Evolutionary conservation across 2,329 filamentous ascomycete genomes (phyloP).

Genomic region (Penicillium sp.): DNA sequence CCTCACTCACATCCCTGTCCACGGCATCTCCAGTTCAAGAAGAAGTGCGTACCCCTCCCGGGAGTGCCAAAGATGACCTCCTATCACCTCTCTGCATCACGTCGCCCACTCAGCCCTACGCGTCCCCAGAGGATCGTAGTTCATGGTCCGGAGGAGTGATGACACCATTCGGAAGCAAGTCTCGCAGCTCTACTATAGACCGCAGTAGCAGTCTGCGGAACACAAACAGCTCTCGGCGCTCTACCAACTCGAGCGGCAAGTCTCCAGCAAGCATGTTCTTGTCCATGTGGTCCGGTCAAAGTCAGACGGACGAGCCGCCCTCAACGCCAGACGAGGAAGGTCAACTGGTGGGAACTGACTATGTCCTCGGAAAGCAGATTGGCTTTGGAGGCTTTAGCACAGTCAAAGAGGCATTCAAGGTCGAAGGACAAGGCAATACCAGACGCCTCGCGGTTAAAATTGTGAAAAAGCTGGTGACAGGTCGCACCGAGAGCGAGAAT

Average conservation of each 20-base stretch:
- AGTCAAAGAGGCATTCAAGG: constrained; percentile 66
- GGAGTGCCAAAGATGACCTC: constrained; percentile 34
- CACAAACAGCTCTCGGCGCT: constrained; percentile 46
- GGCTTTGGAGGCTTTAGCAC: constrained; percentile 66
- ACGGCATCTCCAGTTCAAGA: constrained; percentile 43
- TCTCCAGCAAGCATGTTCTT: constrained; percentile 61
- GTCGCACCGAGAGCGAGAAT: constrained; percentile 60
- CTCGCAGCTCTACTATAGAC: constrained; percentile 35
- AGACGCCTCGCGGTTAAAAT: constrained; percentile 63
- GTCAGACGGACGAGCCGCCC: constrained; percentile 34
- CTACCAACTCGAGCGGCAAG: constrained; percentile 52
- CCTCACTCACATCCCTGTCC: constrained; percentile 46
- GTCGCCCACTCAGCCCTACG: constrained; percentile 37
- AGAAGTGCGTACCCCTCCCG: constrained; percentile 44
- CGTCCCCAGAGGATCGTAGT: constrained; percentile 42
- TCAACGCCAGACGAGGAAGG: constrained; percentile 65
- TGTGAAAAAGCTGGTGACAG: constrained; percentile 59
- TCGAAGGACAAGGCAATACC: constrained; percentile 56
- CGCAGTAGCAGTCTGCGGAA: constrained; percentile 37
- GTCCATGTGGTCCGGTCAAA: constrained; percentile 50
- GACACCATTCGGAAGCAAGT: constrained; percentile 37
- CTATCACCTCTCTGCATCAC: constrained; percentile 40
- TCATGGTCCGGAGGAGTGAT: constrained; percentile 38
- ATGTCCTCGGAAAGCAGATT: constrained; percentile 66
- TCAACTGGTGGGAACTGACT: constrained; percentile 65